phyloP scores from a whole-genome alignment of 1,139 yeast species.

The Hyphopichia wangnamkhiaoensis region DNA sequence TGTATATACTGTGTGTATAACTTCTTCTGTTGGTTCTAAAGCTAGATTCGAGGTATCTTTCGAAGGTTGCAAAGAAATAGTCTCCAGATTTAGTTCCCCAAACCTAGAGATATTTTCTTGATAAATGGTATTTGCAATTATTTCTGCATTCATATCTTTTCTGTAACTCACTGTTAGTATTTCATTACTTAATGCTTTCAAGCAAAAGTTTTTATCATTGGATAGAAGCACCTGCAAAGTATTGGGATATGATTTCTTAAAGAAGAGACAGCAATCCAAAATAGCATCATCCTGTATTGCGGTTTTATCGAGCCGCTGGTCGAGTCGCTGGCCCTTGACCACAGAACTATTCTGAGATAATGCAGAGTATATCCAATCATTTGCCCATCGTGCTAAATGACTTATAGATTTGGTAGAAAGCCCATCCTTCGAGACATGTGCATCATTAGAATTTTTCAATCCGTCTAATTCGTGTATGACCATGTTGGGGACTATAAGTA shows the following conservation, averaged over 20 bases:
- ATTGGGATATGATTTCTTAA: conserved; percentile 39
- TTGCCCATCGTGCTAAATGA: conserved; percentile 69
- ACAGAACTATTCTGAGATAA: conserved; percentile 53
- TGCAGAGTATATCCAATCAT: conserved; percentile 71
- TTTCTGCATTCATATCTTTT: conserved; percentile 57
- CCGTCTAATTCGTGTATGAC: conserved; percentile 82
- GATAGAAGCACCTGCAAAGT: conserved; percentile 66
- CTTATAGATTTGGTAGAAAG: conserved; percentile 43
- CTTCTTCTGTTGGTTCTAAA: conserved; percentile 4
- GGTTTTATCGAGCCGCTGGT: conserved; percentile 47
- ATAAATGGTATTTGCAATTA: conserved; percentile 54
- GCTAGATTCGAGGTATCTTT: neutral
- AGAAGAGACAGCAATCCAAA: conserved; percentile 78
- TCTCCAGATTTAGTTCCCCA: conserved; percentile 11
- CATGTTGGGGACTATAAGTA: conserved; percentile 65
- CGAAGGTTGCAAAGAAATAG: neutral
- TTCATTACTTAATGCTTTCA: conserved; percentile 70
- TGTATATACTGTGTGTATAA: conserved; percentile 18
- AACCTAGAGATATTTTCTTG: conserved; percentile 37
- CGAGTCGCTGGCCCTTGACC: conserved; percentile 65
- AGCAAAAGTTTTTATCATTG: conserved; percentile 81
- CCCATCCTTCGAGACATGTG: conserved; percentile 9
- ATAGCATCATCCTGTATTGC: conserved; percentile 76
- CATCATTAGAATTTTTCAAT: conserved; percentile 49
- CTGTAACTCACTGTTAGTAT: conserved; percentile 68